Evolutionary conservation across 1,139 yeast species (phyloP), one percentile per base, ranked within the genome.

Genomic region (Yamadazyma siamensis): DNA sequence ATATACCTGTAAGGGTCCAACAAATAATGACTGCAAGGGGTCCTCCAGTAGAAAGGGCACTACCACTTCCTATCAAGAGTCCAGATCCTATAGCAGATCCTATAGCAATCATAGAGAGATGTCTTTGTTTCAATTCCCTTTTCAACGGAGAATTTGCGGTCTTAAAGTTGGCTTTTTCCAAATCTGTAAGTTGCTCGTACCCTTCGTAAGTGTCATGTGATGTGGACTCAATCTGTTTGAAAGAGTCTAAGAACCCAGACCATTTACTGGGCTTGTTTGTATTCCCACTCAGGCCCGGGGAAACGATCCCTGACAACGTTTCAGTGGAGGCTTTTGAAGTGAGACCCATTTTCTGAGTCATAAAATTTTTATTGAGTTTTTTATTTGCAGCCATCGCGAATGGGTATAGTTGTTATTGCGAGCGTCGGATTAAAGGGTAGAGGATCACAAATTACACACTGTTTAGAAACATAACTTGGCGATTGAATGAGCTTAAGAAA

Each of bases 1-100:
- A 49, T 8, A 55, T 34, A 2, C 60, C 58, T 6, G 52, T 53
- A 3, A 56, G 28, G 1, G 43, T 32, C 59, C 60, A 80, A 6
- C 80, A 81, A 31, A 76, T 66, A 14, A 81, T 49, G 33, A 80
- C 62, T 29, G 80, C 81, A 3, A 78, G 85, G 3, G 88, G 86
- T 8, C 89, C 88, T 27, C 82, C 81, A 19, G 59, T 57, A 21
- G 58, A 49, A 28, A 80, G 55, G 15, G 69, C 69, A 14, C 49
- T 39, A 11, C 61, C 62, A 22, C 54, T 47, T 7, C 61, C 62
- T 9, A 57, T 57, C 30, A 56, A 53, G 26, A 65, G 53, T 11
- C 72, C 72, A 2, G 70, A 60, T 4, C 95, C 95, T 34, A 86
- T 81, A 42, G 89, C 82, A 13, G 94, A 85, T 13, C 94, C 95